Conservation (phyloP, 2,329 filamentous ascomycete genomes). For the Lecanicillium sp. region DNA sequence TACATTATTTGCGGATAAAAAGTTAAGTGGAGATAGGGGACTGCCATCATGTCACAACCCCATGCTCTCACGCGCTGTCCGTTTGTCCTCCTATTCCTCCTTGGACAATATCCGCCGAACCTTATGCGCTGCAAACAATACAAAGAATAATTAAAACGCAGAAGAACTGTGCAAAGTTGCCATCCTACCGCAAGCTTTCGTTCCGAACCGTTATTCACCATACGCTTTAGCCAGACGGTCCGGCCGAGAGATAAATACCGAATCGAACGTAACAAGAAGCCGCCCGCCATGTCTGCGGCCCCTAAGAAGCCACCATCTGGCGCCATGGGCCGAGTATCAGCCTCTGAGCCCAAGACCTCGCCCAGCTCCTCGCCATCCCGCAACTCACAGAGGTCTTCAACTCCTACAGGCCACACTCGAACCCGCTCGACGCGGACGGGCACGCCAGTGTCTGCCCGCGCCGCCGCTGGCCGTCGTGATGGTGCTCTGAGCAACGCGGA, state of each 20-base stretch:
- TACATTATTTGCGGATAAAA: too few species aligned
- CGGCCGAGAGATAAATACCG: conserved; percentile 8
- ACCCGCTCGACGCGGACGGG: conserved; percentile 57
- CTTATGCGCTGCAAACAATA: too few species aligned
- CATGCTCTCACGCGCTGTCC: conserved; percentile 7
- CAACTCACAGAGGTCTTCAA: conserved; percentile 34
- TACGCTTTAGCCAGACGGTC: too few species aligned
- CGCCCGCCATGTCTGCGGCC: conserved; percentile 37
- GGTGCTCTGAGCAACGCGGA: conserved; percentile 41
- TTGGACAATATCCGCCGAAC: background rate
- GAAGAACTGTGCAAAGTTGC: too few species aligned
- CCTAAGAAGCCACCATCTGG: conserved; percentile 45
- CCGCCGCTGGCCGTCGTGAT: conserved; percentile 53
- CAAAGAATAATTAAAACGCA: too few species aligned
- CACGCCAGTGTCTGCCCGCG: conserved; percentile 65
- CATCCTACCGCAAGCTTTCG: too few species aligned
- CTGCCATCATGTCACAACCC: conserved; percentile 11
- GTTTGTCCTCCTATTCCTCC: conserved; percentile 7
- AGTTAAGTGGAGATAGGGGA: background rate
- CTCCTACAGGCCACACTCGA: conserved; percentile 36
- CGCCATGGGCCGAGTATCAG: conserved; percentile 37
- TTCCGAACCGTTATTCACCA: too few species aligned
- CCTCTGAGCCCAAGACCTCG: conserved; percentile 26
- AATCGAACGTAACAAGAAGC: conserved; percentile 1
- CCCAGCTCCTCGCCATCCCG: conserved; percentile 30